Evolutionary conservation across 106 monocot genomes (phyloP).

Genomic region (Dendrobium officinale): DNA sequence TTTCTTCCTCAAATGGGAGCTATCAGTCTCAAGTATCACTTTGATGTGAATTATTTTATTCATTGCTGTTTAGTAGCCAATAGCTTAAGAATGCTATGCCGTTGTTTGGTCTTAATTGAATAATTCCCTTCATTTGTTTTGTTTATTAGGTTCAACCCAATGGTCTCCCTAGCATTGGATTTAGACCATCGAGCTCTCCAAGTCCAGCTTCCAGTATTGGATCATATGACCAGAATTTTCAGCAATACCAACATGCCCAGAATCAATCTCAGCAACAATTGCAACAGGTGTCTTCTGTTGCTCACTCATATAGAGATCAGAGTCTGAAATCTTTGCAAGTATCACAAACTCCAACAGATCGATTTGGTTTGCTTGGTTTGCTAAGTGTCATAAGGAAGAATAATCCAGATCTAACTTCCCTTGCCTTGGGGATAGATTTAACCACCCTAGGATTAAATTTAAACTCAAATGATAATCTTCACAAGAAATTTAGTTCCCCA

Average conservation of each 20-base stretch:
- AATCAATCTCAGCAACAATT: constrained; percentile 50
- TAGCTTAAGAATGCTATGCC: background rate
- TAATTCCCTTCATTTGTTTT: background rate
- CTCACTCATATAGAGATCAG: constrained; percentile 70
- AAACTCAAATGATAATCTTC: constrained; percentile 73
- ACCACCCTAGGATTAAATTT: constrained; percentile 87
- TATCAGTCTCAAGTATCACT: constrained; percentile 41
- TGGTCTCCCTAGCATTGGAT: constrained; percentile 55
- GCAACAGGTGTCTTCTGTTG: constrained; percentile 73
- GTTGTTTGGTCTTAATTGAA: background rate
- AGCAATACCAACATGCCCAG: constrained; percentile 80
- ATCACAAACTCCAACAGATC: constrained; percentile 34
- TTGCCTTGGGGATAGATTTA: constrained; percentile 91
- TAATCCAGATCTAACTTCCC: constrained; percentile 74
- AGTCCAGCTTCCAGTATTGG: constrained; percentile 44
- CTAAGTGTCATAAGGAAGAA: constrained; percentile 75
- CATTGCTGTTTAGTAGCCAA: too few species aligned
- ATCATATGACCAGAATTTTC: constrained; percentile 76
- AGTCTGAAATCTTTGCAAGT: constrained; percentile 54
- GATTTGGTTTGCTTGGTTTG: constrained; percentile 76
- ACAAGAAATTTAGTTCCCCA: constrained; percentile 89
- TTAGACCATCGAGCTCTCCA: constrained; percentile 68
- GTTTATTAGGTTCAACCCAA: constrained; percentile 46
- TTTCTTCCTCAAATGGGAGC: constrained; percentile 37
- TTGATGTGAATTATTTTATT: background rate